Evolutionary conservation across 106 monocot species (phyloP), one percentile per base, ranked within the genome.

Genomic region (Allium sativum): DNA sequence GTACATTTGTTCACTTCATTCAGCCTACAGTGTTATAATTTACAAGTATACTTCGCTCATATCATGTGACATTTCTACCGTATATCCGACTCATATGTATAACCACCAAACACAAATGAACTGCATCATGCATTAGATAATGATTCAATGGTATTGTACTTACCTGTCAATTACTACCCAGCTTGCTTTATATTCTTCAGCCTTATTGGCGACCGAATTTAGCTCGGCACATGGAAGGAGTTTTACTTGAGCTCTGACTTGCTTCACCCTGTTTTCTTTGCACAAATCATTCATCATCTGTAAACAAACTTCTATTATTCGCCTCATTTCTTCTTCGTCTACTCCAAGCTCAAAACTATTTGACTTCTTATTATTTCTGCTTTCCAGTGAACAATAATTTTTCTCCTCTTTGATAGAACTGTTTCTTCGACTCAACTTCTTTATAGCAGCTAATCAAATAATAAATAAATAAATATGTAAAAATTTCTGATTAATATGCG

Each of bases 211-310:
- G 5, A 65, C 52, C 2, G 31, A 40, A 52, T 16, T 52, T 22
- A 52, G 51, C 40, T 65, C 21, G 40, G 64, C 64, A n/a, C 52
- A 65, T 22, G 18, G 64, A 51, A 65, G 18, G 40, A 52, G 18
- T 52, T 52, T 65, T 40, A 65, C 64, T 40, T 52, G 21, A 0
- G 52, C 51, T 1, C 18, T 13, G 9, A 52, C 64, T 41, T 65
- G 64, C 64, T 65, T 52, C 64, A 65, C 52, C 22, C 51, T 16
- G 9, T 65, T 40, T 40, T 52, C n/a, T 4, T 3, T 22, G 15
- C 70, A 70, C 44, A 70, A 10, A 14, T 70, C 62, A 45, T 54
- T 70, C 70, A 70, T 61, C 70, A 70, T 70, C 62, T 70, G 61
- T 50, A 53, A 43, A 70, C 61, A 62, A 2, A 45, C 62, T 42